Conservation (phyloP, 2,329 filamentous ascomycete genomes). For the Phaeomoniella chlamydospora region DNA sequence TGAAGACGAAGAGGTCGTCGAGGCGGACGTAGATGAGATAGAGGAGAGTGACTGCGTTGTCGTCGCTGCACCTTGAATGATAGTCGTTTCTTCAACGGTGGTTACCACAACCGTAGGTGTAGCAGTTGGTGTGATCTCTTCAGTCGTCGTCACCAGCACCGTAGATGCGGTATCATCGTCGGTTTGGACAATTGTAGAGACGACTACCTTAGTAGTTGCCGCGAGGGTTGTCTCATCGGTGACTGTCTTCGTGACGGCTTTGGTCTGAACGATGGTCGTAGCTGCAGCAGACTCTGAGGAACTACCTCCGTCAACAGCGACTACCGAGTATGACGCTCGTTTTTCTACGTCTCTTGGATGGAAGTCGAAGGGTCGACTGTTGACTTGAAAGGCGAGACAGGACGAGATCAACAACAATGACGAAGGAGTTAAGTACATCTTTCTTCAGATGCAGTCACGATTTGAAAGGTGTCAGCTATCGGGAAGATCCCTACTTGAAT, state of each 20-base stretch:
- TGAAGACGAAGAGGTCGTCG: slow-evolving; percentile 1
- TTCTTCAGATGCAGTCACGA: too few species aligned
- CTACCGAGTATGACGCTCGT: slow-evolving; percentile 16
- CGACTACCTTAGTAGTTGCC: slow-evolving; percentile 13
- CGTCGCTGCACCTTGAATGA: not conserved
- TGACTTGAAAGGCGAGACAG: not conserved
- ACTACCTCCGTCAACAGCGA: slow-evolving; percentile 16
- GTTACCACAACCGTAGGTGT: not conserved
- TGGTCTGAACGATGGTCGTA: slow-evolving; percentile 7
- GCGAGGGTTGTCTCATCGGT: slow-evolving; percentile 11
- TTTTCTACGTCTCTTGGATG: slow-evolving; percentile 9
- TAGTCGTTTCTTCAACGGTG: slow-evolving; percentile 1
- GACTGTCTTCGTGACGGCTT: slow-evolving; percentile 7
- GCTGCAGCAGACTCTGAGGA: slow-evolving; percentile 2
- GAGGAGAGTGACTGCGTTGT: not conserved
- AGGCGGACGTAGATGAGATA: not conserved
- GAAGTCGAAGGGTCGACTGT: not conserved
- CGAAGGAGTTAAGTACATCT: too few species aligned
- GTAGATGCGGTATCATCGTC: slow-evolving; percentile 10
- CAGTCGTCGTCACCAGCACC: slow-evolving; percentile 8
- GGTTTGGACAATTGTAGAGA: slow-evolving; percentile 11
- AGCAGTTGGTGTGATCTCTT: slow-evolving; percentile 6
- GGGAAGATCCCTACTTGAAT: too few species aligned
- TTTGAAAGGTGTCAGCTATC: too few species aligned
- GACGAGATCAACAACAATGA: too few species aligned